Evolutionary conservation across 345 rosid genomes (phyloP), one percentile per base, ranked within the genome.

Genomic region (Hibiscus mutabilis): DNA sequence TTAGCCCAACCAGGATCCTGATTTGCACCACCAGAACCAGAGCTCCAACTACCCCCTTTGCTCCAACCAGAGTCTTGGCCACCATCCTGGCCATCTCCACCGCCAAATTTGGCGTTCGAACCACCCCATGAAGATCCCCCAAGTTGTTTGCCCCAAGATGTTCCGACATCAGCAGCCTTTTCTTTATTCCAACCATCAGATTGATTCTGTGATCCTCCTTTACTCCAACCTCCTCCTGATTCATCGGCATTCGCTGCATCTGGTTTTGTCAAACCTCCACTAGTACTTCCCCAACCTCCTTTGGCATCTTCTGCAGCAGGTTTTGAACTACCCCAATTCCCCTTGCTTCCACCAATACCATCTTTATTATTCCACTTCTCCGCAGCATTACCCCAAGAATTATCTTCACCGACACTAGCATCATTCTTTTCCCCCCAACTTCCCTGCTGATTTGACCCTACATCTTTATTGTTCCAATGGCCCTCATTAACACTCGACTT

Each of bases 31-130:
- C 68, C 67, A 52, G 73, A 74, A 27, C 61, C 67, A 53, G 68
- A 69, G 4, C 71, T 76, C 80, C 81, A 47, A 14, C 53, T 47
- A 0, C 69, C 72, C 55, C 71, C 70, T 69, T 78, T 74, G 35
- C 81, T 81, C 77, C 83, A 73, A 42, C 86, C 81, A 72, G 79
- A 57, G 22, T 71, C 77, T 55, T 57, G 66, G 49, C 61, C 66
- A 7, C 49, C 73, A 6, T 67, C 73, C 27, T 55, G 59, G 29
- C 60, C 44, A 3, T 5, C 46, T 16, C 55, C 79, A 66, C 76
- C 47, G 4, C 53, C 18, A 47, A 18, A 47, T 47, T 47, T 47
- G 53, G n/a, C 15, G 18, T 47, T 47, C 18, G 53, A 46, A 46
- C 51, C 51, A 10, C 37, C 49, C 74, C 78, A 31, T 22, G 57